A percentile compares a stretch with the other conserved stretches of the same genome.
These are phyloP conservation scores for Salix udensis DNA, from an alignment of 345 rosid species.

Conservation along the genomic window DNA sequence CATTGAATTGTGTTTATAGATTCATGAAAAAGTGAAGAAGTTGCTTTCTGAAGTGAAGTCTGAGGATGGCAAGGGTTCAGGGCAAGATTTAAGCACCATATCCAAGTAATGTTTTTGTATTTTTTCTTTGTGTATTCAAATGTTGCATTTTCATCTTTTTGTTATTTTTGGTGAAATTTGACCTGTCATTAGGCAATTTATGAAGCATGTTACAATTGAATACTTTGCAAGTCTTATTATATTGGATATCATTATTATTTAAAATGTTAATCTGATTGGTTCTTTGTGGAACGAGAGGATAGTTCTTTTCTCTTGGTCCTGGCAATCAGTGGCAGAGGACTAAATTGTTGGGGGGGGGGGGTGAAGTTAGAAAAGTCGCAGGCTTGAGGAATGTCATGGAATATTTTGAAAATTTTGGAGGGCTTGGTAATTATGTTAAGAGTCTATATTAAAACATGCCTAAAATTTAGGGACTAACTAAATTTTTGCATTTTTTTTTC, in stretches of 20 bases:
- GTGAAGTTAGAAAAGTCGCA: background rate
- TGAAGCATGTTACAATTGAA: background rate
- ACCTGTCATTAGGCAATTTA: background rate
- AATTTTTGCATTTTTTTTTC: too few relatives aligned
- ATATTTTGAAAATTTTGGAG: background rate
- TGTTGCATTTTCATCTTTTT: background rate
- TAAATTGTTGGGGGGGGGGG: too few relatives aligned
- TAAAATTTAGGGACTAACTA: background rate
- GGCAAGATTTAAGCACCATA: constrained; percentile 44
- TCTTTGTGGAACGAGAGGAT: background rate
- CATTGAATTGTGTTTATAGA: constrained; percentile 38
- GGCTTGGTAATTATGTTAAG: background rate
- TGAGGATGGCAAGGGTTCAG: constrained; percentile 49
- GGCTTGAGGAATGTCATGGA: background rate
- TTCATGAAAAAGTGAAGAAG: constrained; percentile 63
- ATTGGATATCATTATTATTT: background rate
- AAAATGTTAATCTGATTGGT: background rate
- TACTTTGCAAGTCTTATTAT: background rate
- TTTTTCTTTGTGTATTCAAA: too few relatives aligned
- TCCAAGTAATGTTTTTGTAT: constrained; percentile 45
- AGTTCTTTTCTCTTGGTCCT: background rate
- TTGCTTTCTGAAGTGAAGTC: constrained; percentile 46
- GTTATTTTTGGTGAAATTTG: background rate
- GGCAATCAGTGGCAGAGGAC: background rate
- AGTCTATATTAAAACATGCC: background rate